These are phyloP conservation scores for Lachnellula hyalina DNA, from an alignment of 2,329 filamentous ascomycete species.

Conservation along the genomic window DNA sequence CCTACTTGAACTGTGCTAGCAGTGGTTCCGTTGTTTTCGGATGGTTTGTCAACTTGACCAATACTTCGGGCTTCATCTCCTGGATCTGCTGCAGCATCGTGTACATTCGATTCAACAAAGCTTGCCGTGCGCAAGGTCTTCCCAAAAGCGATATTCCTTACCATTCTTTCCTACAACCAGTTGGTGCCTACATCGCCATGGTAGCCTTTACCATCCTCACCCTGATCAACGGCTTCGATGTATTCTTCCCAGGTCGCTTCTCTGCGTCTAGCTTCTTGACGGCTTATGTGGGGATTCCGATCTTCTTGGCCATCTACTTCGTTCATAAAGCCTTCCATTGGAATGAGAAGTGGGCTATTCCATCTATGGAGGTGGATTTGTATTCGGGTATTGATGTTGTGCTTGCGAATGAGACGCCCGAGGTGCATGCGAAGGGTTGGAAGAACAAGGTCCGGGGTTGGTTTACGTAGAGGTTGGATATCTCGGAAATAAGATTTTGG, in stretches of 20 bases:
- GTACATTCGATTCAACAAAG: slow-evolving; percentile 54
- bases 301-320: slow-evolving; percentile 52
- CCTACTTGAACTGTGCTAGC: slow-evolving; percentile 43
- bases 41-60: slow-evolving; percentile 52
- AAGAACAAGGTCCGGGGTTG: slow-evolving; percentile 16
- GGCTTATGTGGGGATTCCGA: slow-evolving; percentile 59
- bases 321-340: slow-evolving; percentile 43
- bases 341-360: slow-evolving; percentile 46
- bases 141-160: slow-evolving; percentile 42
- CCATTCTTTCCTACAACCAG: slow-evolving; percentile 50
- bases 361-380: slow-evolving; percentile 47
- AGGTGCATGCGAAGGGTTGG: slow-evolving; percentile 10
- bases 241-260: slow-evolving; percentile 57
- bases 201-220: slow-evolving; percentile 46
- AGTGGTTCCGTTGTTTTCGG: slow-evolving; percentile 44
- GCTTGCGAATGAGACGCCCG: slow-evolving; percentile 21
- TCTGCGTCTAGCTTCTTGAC: slow-evolving; percentile 52
- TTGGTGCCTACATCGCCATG: slow-evolving; percentile 49
- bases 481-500: too few species aligned
- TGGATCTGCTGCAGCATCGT: slow-evolving; percentile 51
- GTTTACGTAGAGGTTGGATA: slow-evolving; percentile 11
- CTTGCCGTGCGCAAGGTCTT: slow-evolving; percentile 39
- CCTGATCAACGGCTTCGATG: slow-evolving; percentile 59
- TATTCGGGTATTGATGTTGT: slow-evolving; percentile 42
- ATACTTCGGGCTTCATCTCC: slow-evolving; percentile 44